phyloP scores from a whole-genome alignment of 805 yeast genomes.

The Middelhovenomyces tepae region DNA sequence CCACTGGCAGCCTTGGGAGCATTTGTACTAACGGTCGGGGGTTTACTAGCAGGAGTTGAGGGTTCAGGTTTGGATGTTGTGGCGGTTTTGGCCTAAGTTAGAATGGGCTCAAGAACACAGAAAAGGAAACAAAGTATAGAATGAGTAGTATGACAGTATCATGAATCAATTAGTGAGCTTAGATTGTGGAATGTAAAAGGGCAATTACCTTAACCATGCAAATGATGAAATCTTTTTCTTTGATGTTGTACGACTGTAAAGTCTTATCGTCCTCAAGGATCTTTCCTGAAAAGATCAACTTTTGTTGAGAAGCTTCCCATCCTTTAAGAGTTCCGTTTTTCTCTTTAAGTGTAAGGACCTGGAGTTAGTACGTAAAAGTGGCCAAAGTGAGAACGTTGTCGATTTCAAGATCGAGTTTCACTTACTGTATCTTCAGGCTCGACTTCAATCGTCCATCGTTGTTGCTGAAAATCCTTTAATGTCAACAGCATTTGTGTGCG shows the following conservation, averaged over 20 bases:
- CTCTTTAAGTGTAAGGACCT: slow-evolving; percentile 39
- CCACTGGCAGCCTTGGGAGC: slow-evolving; percentile 6
- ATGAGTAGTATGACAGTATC: too few species aligned
- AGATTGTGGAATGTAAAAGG: slow-evolving; percentile 7
- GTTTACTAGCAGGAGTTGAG: slow-evolving; percentile 8
- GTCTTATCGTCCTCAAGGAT: slow-evolving; percentile 78
- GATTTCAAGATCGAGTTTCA: slow-evolving; percentile 11
- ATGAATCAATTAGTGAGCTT: too few species aligned
- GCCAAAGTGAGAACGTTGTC: neutral
- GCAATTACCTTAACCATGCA: slow-evolving; percentile 84
- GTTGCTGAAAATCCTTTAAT: slow-evolving; percentile 89
- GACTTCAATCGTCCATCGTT: slow-evolving; percentile 70
- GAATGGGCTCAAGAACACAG: too few species aligned
- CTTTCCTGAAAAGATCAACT: slow-evolving; percentile 87
- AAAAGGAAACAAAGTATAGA: too few species aligned
- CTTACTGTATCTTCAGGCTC: slow-evolving; percentile 60
- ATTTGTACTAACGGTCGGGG: slow-evolving; percentile 11
- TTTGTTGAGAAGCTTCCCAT: slow-evolving; percentile 65
- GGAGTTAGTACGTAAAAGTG: too few species aligned
- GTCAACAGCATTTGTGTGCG: slow-evolving; percentile 78
- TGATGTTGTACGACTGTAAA: slow-evolving; percentile 62
- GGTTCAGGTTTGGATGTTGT: slow-evolving; percentile 14
- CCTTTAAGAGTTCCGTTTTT: slow-evolving; percentile 59
- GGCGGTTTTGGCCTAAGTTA: slow-evolving; percentile 18
- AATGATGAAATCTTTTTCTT: slow-evolving; percentile 76